These are phyloP conservation scores for Aspergillus pseudoglaucus DNA, from an alignment of 2,329 filamentous ascomycete species.

Conservation along the genomic window DNA sequence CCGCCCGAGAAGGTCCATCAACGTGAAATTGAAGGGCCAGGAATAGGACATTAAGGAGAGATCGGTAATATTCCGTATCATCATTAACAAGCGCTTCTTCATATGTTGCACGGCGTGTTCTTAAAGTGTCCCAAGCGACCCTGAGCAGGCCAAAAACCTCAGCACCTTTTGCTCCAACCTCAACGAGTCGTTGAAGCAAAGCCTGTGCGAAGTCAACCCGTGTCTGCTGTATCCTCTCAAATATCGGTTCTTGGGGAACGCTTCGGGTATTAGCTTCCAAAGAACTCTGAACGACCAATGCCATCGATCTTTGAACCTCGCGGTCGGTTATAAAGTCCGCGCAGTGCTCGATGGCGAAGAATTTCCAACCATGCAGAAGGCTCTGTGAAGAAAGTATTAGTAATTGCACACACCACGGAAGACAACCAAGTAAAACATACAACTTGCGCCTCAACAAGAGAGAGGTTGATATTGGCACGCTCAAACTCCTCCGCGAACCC, in stretches of 20 bases:
- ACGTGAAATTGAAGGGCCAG: conserved; percentile 60
- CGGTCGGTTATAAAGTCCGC: conserved; percentile 50
- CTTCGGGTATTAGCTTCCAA: conserved; percentile 68
- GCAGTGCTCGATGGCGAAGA: conserved; percentile 76
- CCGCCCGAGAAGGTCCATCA: conserved; percentile 26
- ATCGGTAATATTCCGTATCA: conserved; percentile 68
- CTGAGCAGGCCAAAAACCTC: conserved; percentile 51
- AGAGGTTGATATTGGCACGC: conserved; percentile 83
- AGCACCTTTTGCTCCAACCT: conserved; percentile 43
- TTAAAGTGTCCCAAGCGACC: conserved; percentile 56
- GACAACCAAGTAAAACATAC: conserved; percentile 42
- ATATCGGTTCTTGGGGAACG: conserved; percentile 72
- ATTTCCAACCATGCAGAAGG: conserved; percentile 84
- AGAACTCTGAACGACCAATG: conserved; percentile 69
- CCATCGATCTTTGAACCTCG: conserved; percentile 61
- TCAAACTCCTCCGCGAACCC: conserved; percentile 79
- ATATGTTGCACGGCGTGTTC: conserved; percentile 50
- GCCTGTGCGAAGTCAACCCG: conserved; percentile 76
- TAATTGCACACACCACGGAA: background rate
- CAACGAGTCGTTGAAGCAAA: conserved; percentile 71
- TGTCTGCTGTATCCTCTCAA: conserved; percentile 66
- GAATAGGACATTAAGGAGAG: conserved; percentile 76
- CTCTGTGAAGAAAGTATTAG: conserved; percentile 45
- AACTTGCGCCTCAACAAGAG: conserved; percentile 85
- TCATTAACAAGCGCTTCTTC: conserved; percentile 52